Evolutionary conservation across 441 rosid genomes (phyloP).

Genomic region (Euphorbia schlechtendalii): DNA sequence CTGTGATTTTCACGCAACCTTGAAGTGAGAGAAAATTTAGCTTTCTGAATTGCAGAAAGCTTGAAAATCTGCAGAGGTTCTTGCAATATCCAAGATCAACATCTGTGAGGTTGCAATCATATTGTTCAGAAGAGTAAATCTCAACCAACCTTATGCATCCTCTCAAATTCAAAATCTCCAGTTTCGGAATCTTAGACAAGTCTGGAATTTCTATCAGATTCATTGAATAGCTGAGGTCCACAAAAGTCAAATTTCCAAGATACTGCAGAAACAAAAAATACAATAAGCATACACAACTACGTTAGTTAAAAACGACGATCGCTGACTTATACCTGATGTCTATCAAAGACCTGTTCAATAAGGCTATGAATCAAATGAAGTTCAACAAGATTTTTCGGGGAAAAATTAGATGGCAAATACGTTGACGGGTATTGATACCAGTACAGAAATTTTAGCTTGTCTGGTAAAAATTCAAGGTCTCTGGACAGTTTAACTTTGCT

Average conservation of each 20-base stretch:
- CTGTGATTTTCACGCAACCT: background rate
- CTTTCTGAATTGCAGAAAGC: background rate
- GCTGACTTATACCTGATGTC: conserved; percentile 22
- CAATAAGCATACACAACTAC: conserved; percentile 3
- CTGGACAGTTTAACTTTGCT: background rate
- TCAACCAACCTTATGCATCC: background rate
- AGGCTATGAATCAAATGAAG: conserved; percentile 20
- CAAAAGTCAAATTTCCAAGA: background rate
- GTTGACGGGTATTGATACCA: conserved; percentile 19
- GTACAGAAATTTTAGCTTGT: conserved; percentile 1
- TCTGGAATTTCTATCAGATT: background rate
- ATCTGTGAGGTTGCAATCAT: background rate
- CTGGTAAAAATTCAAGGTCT: conserved; percentile 8
- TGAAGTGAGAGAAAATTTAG: conserved; percentile 1
- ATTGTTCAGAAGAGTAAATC: background rate
- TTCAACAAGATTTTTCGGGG: conserved; percentile 15
- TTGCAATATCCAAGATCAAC: conserved; percentile 8
- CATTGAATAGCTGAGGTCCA: conserved; percentile 1
- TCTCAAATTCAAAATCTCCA: conserved; percentile 1
- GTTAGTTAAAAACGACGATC: background rate
- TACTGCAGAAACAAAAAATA: conserved; percentile 1
- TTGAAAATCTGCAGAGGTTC: background rate
- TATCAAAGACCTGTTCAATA: conserved; percentile 24
- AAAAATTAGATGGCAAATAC: conserved; percentile 14
- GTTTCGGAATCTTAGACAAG: conserved; percentile 8